Evolutionary conservation across 202 grass and related monocot genomes (phyloP).

Genomic region (Setaria viridis): DNA sequence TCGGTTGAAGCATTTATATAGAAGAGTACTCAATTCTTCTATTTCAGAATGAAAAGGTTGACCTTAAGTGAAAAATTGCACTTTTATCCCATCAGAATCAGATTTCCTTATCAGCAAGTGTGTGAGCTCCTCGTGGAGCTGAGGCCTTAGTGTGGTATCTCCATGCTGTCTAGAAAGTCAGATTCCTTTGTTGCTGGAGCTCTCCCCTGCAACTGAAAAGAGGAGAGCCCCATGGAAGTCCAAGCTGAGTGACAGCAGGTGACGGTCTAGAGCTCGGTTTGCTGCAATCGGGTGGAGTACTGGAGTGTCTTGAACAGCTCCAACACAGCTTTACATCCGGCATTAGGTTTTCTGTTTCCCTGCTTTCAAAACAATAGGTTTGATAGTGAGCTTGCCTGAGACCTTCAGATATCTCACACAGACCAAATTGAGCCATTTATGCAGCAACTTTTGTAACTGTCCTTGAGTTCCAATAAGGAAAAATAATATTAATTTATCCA

Average conservation of each 20-base stretch:
- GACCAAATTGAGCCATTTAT: not conserved
- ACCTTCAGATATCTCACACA: not conserved
- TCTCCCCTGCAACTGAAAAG: not conserved
- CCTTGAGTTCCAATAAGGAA: not conserved
- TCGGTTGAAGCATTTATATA: too few relatives aligned
- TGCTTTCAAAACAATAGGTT: not conserved
- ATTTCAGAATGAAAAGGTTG: too few relatives aligned
- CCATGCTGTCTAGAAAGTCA: conserved; percentile 11
- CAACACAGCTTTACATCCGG: not conserved
- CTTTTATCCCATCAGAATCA: conserved; percentile 35
- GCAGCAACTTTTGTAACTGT: not conserved
- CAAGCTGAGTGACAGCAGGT: not conserved
- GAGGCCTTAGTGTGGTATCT: not conserved
- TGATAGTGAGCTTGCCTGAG: not conserved
- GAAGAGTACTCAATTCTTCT: too few relatives aligned
- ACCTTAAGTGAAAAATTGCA: not conserved
- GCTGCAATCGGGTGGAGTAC: too few relatives aligned
- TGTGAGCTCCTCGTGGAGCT: conserved; percentile 48
- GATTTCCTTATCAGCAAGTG: conserved; percentile 54
- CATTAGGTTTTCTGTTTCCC: not conserved
- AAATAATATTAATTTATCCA: too few relatives aligned
- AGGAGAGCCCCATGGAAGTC: not conserved
- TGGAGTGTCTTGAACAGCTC: not conserved
- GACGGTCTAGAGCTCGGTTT: too few relatives aligned
- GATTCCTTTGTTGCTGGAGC: not conserved